These are phyloP conservation scores for Candida tammaniensis DNA, from an alignment of 805 yeast species.

Conservation along the genomic window DNA sequence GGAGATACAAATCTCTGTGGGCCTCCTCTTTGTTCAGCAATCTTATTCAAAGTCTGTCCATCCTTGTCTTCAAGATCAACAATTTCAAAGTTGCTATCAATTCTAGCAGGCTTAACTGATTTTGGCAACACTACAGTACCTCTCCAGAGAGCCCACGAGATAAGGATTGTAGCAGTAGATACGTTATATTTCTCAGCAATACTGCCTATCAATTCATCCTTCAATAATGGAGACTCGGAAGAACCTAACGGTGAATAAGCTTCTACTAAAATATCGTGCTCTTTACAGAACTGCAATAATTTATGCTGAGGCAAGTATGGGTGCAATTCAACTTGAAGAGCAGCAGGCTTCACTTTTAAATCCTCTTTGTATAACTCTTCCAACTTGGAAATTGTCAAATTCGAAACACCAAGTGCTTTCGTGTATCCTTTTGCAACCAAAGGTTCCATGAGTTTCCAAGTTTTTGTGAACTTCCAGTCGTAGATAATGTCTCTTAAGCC, in stretches of 20 bases:
- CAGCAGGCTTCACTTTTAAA: slow-evolving; percentile 28
- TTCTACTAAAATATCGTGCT: slow-evolving; percentile 57
- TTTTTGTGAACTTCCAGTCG: slow-evolving; percentile 46
- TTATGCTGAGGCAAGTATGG: slow-evolving; percentile 60
- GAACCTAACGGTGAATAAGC: slow-evolving; percentile 80
- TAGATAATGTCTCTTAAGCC: slow-evolving; percentile 34
- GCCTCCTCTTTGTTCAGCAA: slow-evolving; percentile 19
- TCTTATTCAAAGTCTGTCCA: slow-evolving; percentile 24
- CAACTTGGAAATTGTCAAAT: slow-evolving; percentile 50
- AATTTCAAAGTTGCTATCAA: slow-evolving; percentile 34
- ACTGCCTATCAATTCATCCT: slow-evolving; percentile 38
- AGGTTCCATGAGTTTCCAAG: slow-evolving; percentile 57
- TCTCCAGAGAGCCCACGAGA: slow-evolving; percentile 65
- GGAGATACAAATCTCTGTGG: slow-evolving; percentile 14
- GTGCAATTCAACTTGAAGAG: slow-evolving; percentile 34
- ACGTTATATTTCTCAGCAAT: slow-evolving; percentile 45
- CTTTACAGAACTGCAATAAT: slow-evolving; percentile 52
- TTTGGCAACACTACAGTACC: slow-evolving; percentile 49
- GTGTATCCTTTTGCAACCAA: slow-evolving; percentile 52
- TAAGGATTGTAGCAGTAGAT: slow-evolving; percentile 48
- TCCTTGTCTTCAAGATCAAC: slow-evolving; percentile 36
- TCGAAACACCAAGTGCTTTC: slow-evolving; percentile 75
- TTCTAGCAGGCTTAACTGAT: slow-evolving; percentile 27
- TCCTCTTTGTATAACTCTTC: slow-evolving; percentile 37
- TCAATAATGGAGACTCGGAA: slow-evolving; percentile 52